Evolutionary conservation across 257 asterid genomes (phyloP), one percentile per base, ranked within the genome.

Genomic region (Solanum appendiculatum): DNA sequence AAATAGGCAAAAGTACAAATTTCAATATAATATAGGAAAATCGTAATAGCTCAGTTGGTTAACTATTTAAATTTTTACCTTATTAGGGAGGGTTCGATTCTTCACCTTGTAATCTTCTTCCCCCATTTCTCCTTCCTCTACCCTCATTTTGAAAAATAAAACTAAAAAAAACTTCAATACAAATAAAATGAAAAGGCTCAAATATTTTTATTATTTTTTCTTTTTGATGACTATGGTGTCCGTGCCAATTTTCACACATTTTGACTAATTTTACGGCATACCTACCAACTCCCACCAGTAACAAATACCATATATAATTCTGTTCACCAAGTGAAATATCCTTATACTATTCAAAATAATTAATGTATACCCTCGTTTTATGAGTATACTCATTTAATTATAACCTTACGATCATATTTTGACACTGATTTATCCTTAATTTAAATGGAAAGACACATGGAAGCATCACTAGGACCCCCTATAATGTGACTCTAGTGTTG

Each of bases 201-300:
- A 48, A 48, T 14, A 48, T 14, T 14, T 4, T 14, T 14, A 14
- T 14, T 54, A 20, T n/a, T n/a, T n/a, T n/a, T n/a, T n/a, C n/a
- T n/a, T n/a, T n/a, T n/a, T n/a, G n/a, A n/a, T 54, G n/a, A 54
- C 2, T 18, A 7, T 54, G 63, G 25, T 54, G 25, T 54, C 11
- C 20, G 2, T 0, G 20, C 7, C 11, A 42, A 4, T 0, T 42
- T 10, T 42, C 1, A 4, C 15, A 11, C 5, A 11, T 0, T 1
- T 42, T 42, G 48, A 42, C 14, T 40, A 40, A 40, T 2, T 40
- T 40, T 4, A 9, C 10, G 9, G 12, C 1, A 40, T 51, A 51
- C 60, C 5, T 51, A 0, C 5, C 16, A 51, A 5, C 60, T 51
- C 16, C 0, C 9, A 51, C 3, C 23, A 51, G 9, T 8, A 51